A percentile compares a stretch with the other conserved stretches of the same genome.
Evolutionary conservation across 2,329 filamentous ascomycete genomes (phyloP).

Genomic region (Fusarium transvaalense): DNA sequence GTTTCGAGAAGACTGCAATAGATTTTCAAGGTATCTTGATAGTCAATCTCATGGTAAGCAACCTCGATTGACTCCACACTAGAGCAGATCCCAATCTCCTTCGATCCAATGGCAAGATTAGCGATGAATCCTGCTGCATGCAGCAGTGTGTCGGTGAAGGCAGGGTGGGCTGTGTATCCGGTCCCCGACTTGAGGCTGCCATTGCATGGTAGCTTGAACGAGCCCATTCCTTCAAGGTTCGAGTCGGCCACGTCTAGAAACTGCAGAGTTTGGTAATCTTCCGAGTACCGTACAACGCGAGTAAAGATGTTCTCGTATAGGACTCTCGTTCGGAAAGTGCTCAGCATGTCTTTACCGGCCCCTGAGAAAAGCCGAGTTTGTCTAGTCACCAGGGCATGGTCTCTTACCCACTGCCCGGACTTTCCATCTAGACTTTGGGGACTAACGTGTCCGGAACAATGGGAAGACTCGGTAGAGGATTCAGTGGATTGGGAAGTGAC

Average conservation of each 20-base stretch:
- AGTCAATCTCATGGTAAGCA: background rate
- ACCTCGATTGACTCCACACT: background rate
- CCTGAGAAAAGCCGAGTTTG: slow-evolving; percentile 6
- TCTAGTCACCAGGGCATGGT: background rate
- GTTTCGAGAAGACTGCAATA: slow-evolving; percentile 13
- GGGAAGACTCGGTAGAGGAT: background rate
- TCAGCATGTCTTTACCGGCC: background rate
- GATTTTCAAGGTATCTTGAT: background rate
- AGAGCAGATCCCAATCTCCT: slow-evolving; percentile 2
- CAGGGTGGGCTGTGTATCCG: background rate
- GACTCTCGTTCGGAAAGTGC: background rate
- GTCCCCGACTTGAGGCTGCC: background rate
- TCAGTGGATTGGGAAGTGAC: background rate
- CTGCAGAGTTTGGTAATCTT: background rate
- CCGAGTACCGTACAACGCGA: background rate
- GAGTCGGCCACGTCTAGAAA: slow-evolving; percentile 2
- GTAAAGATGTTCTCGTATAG: slow-evolving; percentile 3
- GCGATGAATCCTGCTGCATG: slow-evolving; percentile 8
- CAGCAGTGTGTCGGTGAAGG: slow-evolving; percentile 9
- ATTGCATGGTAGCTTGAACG: background rate
- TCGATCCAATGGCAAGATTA: background rate
- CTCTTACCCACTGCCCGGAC: background rate
- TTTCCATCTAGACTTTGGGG: background rate
- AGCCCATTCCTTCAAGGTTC: slow-evolving; percentile 9
- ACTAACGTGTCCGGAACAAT: background rate